Conservation (phyloP, 2,329 filamentous ascomycete genomes). For the Didymellaceae sp. region DNA sequence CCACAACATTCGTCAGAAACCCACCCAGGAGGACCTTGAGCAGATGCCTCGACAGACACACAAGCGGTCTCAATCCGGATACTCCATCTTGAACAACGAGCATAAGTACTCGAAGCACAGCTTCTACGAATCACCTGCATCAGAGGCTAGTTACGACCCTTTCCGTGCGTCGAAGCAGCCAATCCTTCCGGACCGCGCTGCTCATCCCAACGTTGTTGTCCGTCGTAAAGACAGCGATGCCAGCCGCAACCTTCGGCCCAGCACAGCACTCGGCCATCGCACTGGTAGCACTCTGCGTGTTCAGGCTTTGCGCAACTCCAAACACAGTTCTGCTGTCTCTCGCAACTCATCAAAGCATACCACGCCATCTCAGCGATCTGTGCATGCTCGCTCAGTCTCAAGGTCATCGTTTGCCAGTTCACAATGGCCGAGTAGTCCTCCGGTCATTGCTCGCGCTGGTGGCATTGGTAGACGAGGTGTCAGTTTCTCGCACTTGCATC, state of each 20-base stretch:
- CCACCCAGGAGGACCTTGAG: conserved; percentile 37
- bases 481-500: conserved; percentile 64
- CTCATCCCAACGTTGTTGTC: conserved; percentile 72
- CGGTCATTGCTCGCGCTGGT: conserved; percentile 55
- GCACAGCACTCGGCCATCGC: conserved; percentile 47
- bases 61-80: conserved; percentile 60
- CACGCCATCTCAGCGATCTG: conserved; percentile 35
- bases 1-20: conserved; percentile 36
- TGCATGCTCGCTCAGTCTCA: conserved; percentile 37
- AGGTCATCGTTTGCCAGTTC: conserved; percentile 56
- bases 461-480: conserved; percentile 66
- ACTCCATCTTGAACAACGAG: conserved; percentile 63
- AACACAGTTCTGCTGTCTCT: conserved; percentile 39
- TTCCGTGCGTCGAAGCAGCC: conserved; percentile 73
- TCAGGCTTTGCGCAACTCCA: conserved; percentile 46
- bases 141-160: conserved; percentile 77
- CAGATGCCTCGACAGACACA: conserved; percentile 46
- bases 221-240: conserved; percentile 59
- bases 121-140: conserved; percentile 58
- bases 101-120: conserved; percentile 57
- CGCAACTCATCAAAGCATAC: conserved; percentile 42
- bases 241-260: conserved; percentile 46
- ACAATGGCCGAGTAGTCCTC: conserved; percentile 56
- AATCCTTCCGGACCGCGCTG: conserved; percentile 53
- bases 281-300: conserved; percentile 54